Base-by-base conservation (phyloP, 1,139 yeast species). In the Debaryomycetaceae sp. region DNA sequence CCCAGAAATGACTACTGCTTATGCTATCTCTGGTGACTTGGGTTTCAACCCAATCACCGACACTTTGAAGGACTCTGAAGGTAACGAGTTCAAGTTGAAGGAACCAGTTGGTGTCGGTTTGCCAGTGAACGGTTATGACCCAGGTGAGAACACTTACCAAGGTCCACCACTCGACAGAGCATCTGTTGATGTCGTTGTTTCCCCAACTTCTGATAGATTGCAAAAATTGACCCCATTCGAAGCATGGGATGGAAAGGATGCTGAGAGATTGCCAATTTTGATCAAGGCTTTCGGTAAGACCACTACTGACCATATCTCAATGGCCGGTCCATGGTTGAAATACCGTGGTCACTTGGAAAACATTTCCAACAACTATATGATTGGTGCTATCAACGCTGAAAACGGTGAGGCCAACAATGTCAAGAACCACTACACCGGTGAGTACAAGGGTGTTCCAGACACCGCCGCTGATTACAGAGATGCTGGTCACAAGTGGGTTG, bases 281-380 rank as follows among this genome's bases (percentile, higher is more conserved):
- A 89, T 93, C 75, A 93, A 93, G 81, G 88, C 97, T 58, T 79
- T 85, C 58, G 98, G 98, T 78, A 93, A 93, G 83, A 90, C 97
- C 72, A 93, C 99, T 66, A 93, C 99, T 60, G 99, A 93, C 78
- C 98, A 93, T 79, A 93, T 93, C 66, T 91, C 98, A 65, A 90
- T 88, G 95, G 99, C 99, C 68, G 99, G 99, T 77, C 98, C 98
- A 69, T 93, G 99, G 99, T 88, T 93, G 82, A 93, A 93, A 81
- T 93, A 93, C 95, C 89, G 98, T 82, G 99, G 99, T 78, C 99
- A 93, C 80, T 82, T 93, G 78, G 95, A 90, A 79, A 93, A 93
- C 85, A 93, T 93, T 68, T 90, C 98, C 63, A 89, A 91, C 82
- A 93, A 93, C 82, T 90, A 91, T 78, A 90, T 93, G 97, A 93